These are phyloP conservation scores for Diaporthe ilicicola DNA, from an alignment of 2,329 filamentous ascomycete genomes.

Conservation along the genomic window DNA sequence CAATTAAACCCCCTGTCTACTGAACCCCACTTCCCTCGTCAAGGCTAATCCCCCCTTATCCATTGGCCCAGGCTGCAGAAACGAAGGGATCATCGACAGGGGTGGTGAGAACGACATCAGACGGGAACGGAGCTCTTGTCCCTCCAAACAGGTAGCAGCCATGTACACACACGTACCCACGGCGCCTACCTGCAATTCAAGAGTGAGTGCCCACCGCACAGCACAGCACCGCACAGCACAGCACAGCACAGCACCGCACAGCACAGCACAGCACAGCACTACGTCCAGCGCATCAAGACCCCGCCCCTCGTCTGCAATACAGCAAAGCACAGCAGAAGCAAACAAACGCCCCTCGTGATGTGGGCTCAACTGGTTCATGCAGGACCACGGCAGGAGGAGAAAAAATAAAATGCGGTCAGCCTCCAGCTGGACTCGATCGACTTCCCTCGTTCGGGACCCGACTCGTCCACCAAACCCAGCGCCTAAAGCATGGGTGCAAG, in stretches of 20 bases:
- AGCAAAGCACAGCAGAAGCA: background rate
- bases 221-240: background rate
- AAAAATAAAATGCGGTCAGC: background rate
- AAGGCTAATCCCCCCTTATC: constrained; percentile 10
- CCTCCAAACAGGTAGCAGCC: background rate
- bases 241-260: background rate
- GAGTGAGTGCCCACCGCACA: background rate
- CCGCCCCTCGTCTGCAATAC: background rate
- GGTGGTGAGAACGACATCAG: constrained; percentile 6
- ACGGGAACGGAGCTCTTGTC: background rate
- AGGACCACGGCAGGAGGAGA: background rate
- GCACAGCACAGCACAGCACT: background rate
- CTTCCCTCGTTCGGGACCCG: background rate
- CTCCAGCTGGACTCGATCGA: background rate
- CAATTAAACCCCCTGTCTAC: constrained; percentile 33
- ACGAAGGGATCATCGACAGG: constrained; percentile 15
- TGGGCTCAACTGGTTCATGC: background rate
- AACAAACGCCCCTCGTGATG: background rate
- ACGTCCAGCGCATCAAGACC: background rate
- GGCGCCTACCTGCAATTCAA: too few relatives aligned
- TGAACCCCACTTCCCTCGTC: background rate
- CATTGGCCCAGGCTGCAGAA: background rate
- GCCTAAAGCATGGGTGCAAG: too few relatives aligned
- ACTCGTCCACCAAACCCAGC: background rate
- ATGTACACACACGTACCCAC: constrained; percentile 3